Evolutionary conservation across 768 basidiomycete genomes (phyloP).

Genomic region (Lentinula boryana): DNA sequence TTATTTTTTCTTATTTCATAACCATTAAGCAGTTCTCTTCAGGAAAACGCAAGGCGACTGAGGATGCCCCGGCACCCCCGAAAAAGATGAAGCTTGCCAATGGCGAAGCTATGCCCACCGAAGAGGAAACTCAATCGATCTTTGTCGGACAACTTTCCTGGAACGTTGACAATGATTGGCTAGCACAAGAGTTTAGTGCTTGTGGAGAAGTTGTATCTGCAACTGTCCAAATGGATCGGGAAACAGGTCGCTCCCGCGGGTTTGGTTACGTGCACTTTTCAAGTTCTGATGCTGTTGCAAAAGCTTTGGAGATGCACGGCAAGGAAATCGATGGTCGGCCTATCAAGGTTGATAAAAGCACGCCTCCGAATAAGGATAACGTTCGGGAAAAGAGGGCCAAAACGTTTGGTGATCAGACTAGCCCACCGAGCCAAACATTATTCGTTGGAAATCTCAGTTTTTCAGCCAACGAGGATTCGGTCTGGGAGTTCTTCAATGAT

Average conservation of each 20-base stretch:
- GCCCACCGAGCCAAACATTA: slow-evolving; percentile 66
- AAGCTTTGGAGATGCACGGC: slow-evolving; percentile 76
- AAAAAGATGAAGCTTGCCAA: slow-evolving; percentile 83
- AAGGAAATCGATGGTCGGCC: slow-evolving; percentile 90
- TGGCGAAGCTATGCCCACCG: slow-evolving; percentile 40
- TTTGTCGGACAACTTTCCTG: slow-evolving; percentile 94
- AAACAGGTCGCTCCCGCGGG: slow-evolving; percentile 76
- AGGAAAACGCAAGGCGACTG: slow-evolving; percentile 83
- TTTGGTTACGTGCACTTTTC: slow-evolving; percentile 82
- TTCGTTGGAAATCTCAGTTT: slow-evolving; percentile 93
- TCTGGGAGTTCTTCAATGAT: slow-evolving; percentile 90
- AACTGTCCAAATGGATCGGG: slow-evolving; percentile 80
- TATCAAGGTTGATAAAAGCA: slow-evolving; percentile 80
- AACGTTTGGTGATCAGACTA: slow-evolving; percentile 56
- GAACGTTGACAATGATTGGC: slow-evolving; percentile 96
- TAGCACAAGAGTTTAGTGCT: slow-evolving; percentile 81
- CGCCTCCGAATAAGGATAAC: slow-evolving; percentile 49
- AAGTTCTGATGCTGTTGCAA: slow-evolving; percentile 64
- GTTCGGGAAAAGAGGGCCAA: slow-evolving; percentile 65
- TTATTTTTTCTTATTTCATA: background rate
- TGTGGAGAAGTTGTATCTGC: slow-evolving; percentile 90
- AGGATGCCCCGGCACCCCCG: slow-evolving; percentile 46
- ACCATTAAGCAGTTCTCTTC: background rate
- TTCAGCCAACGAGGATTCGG: slow-evolving; percentile 67
- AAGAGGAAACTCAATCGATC: slow-evolving; percentile 52